These are phyloP conservation scores for Ophiostoma pallidulum DNA, from an alignment of 2,329 filamentous ascomycete genomes.

Conservation along the genomic window DNA sequence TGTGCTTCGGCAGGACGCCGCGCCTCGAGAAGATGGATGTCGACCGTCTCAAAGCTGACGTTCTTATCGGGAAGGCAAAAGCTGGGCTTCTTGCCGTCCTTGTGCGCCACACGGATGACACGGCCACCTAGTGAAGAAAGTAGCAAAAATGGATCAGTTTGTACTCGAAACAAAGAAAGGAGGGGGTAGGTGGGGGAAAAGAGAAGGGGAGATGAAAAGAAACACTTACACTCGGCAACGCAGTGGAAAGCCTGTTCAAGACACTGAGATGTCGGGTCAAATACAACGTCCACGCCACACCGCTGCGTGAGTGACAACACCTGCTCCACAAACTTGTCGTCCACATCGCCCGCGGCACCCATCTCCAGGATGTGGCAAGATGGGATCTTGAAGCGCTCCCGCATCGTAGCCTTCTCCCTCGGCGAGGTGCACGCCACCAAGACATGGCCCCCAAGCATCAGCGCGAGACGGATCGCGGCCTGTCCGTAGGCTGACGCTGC, in stretches of 20 bases:
- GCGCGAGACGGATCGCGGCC: constrained; percentile 33
- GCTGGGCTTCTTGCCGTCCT: neutral
- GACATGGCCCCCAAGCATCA: constrained; percentile 21
- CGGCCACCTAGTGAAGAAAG: constrained; percentile 10
- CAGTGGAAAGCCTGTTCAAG: constrained; percentile 23
- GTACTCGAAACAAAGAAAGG: no score
- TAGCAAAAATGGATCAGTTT: neutral
- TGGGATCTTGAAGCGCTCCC: constrained; percentile 12
- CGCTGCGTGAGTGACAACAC: constrained; percentile 25
- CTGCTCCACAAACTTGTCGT: constrained; percentile 11
- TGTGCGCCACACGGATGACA: constrained; percentile 11
- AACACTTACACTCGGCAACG: constrained; percentile 20
- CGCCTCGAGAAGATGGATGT: constrained; percentile 14
- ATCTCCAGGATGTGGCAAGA: constrained; percentile 28
- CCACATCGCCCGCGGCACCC: neutral
- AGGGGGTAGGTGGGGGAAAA: neutral
- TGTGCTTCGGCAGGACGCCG: constrained; percentile 4
- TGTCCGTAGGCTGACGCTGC: constrained; percentile 34
- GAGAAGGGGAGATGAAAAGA: neutral
- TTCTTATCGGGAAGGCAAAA: constrained; percentile 9
- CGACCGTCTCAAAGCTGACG: constrained; percentile 18
- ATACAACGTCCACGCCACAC: constrained; percentile 34
- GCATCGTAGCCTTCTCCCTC: constrained; percentile 30
- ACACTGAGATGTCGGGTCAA: constrained; percentile 34
- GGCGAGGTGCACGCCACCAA: constrained; percentile 30